Evolutionary conservation across 2,329 filamentous ascomycete species (phyloP).

Genomic region (Dothideomycetes sp.): DNA sequence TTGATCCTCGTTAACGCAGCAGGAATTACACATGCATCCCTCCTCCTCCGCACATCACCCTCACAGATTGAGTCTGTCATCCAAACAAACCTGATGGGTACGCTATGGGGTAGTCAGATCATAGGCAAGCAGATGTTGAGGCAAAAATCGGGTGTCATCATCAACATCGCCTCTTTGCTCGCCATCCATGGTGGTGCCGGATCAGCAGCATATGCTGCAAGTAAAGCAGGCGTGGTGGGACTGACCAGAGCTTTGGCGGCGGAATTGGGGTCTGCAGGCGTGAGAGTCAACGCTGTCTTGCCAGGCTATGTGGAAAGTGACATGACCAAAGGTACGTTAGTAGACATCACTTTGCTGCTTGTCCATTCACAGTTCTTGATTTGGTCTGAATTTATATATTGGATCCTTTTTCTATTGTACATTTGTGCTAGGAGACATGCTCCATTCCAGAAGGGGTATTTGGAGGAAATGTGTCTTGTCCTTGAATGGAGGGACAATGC

Average conservation of each 20-base stretch:
- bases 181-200: slow-evolving; percentile 59
- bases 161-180: slow-evolving; percentile 72
- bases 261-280: slow-evolving; percentile 37
- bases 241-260: slow-evolving; percentile 12
- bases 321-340: slow-evolving; percentile 12
- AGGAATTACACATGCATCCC: slow-evolving; percentile 54
- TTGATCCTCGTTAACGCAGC: slow-evolving; percentile 72
- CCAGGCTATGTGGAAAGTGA: slow-evolving; percentile 15
- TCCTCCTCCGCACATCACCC: slow-evolving; percentile 47
- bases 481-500: too few relatives aligned
- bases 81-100: slow-evolving; percentile 57
- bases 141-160: slow-evolving; percentile 48
- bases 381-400: slow-evolving; percentile 1
- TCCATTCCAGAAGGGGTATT: too few relatives aligned
- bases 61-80: slow-evolving; percentile 47
- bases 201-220: slow-evolving; percentile 35
- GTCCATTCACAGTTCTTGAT: slow-evolving; percentile 5
- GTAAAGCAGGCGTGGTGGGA: slow-evolving; percentile 13
- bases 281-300: slow-evolving; percentile 54
- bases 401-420: slow-evolving; percentile 23
- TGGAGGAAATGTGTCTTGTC: too few relatives aligned
- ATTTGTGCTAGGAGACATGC: too few relatives aligned
- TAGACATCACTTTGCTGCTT: background rate
- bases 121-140: slow-evolving; percentile 39
- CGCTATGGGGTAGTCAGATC: slow-evolving; percentile 50